Base-by-base conservation (phyloP, 1,139 yeast genomes). In the Eremothecium sinecaudum region DNA sequence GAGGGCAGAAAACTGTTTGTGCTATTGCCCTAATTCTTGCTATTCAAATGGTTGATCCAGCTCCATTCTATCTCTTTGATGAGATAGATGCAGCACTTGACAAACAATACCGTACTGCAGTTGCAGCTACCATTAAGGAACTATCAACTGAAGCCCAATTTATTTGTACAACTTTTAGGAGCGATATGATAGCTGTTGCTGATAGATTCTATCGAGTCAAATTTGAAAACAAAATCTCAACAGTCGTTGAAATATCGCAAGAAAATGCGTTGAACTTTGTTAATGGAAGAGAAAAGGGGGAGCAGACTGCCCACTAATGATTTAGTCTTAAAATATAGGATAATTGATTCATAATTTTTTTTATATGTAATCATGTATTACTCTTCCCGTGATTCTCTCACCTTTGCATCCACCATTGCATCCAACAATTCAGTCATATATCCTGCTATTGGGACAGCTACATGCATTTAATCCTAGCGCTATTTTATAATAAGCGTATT, bases 1-100 rank as follows among this genome's bases (percentile, higher is more conserved):
- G 98, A 25, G 98, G 98, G 5, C 98, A 90, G 53, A 90, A 90
- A 54, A 82, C 97, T 0, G 64, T 90, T 13, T 87, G 97, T 66
- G 97, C 98, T 2, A 75, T 90, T 47, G 87, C 97, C 0, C 69
- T 90, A 34, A 87, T 90, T 43, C 69, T 90, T 41, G 97, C 98
- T 3, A 84, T 90, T 42, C 98, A 90, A 61, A 75, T 72, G 53
- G 83, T 93, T 46, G 97, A 90, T 48, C 97, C 97, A 7, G 97
- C 97, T 2, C 97, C 98, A 32, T 90, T 90, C 57, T 90, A 90
- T 54, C 62, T 90, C 35, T 86, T 90, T 59, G 98, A 90, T 58
- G 98, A 90, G 63, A 80, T 90, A 40, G 98, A 90, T 62, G 96
- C 97, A 6, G 90, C 90, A 46, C 67, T 90, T 41, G 99, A 90